Evolutionary conservation across 805 yeast genomes (phyloP).

Genomic region (Candida tallmaniae): DNA sequence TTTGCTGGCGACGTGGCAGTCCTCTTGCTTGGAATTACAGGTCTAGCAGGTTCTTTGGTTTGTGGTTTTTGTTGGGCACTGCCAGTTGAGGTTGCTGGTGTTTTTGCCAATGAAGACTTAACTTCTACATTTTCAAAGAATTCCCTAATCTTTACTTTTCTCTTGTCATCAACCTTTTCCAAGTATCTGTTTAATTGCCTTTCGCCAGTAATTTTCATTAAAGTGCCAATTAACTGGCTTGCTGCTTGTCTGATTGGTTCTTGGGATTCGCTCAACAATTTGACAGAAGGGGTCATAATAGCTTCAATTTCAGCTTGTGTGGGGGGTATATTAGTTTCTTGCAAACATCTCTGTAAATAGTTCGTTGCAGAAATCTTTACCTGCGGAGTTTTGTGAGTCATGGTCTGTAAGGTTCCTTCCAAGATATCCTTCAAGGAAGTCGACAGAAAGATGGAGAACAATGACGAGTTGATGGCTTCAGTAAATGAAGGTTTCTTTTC

Average conservation of each 20-base stretch:
- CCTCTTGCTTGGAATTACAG: conserved; percentile 58
- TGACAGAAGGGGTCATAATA: conserved; percentile 52
- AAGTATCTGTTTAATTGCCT: conserved; percentile 55
- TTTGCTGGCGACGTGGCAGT: conserved; percentile 69
- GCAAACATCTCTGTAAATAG: conserved; percentile 61
- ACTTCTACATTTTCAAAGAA: conserved; percentile 54
- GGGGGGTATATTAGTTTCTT: conserved; percentile 47
- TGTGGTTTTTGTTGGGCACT: conserved; percentile 66
- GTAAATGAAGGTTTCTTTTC: conserved; percentile 81
- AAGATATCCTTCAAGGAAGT: conserved; percentile 52
- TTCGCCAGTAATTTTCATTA: conserved; percentile 80
- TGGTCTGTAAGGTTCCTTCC: conserved; percentile 53
- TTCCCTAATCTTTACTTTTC: conserved; percentile 62
- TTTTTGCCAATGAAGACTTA: conserved; percentile 18
- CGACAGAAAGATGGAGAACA: conserved; percentile 57
- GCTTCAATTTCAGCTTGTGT: conserved; percentile 48
- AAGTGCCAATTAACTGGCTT: conserved; percentile 71
- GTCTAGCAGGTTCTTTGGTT: conserved; percentile 5
- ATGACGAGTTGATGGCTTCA: conserved; percentile 61
- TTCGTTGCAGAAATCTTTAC: conserved; percentile 67
- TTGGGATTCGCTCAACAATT: conserved; percentile 74
- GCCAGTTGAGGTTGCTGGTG: conserved; percentile 38
- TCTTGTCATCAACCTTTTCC: conserved; percentile 72
- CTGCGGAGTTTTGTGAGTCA: conserved; percentile 80
- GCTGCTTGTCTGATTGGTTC: conserved; percentile 79